Evolutionary conservation across 2,329 filamentous ascomycete species (phyloP), one percentile per base, ranked within the genome.

Genomic region (Microdochium paspali): DNA sequence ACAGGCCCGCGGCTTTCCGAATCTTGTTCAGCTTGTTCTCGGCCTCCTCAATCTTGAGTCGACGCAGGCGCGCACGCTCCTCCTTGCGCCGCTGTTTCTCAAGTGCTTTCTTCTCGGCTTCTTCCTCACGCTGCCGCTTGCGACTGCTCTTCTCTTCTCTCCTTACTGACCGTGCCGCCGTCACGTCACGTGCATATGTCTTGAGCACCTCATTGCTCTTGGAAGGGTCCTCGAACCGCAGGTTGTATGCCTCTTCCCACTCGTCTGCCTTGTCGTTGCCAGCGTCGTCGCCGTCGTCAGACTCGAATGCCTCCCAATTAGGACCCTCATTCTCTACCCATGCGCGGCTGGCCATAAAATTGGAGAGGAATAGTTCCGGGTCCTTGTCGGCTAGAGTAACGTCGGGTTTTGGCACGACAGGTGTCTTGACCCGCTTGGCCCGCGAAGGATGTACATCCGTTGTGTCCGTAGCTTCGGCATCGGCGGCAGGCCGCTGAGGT

Each of bases 191-290:
- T 48, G 91, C 85, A 67, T 96, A 95, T 5, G 90, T 89, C 59
- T 85, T 82, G 26, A 98, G 73, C 45, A 86, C 83, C 66, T 95
- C 89, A 61, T 96, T 96, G 57, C 87, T 83, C 61, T 87, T 90
- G 50, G 78, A 78, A 0, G 93, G 90, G 58, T 97, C 87, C 63
- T 98, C 93, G 60, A 98, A 98, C 28, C 93, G 85, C 67, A 96
- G 70, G 68, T 98, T 98, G 70, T 95, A 98, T 4, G 90, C 90
- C 54, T 87, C 78, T 68, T 98, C 93, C 59, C 91, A 95, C 51
- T 85, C 81, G 42, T 97, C 91, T 24, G 90, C 90, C 43, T 80
- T 76, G 24, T 79, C 76, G 28, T 85, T 80, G 40, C 87, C 71
- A 25, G 87, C 82, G 44, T 89, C 72, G 44, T 76, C 74, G 2